Base-by-base conservation (phyloP, 306 rosid species). In the Vicia faba region DNA sequence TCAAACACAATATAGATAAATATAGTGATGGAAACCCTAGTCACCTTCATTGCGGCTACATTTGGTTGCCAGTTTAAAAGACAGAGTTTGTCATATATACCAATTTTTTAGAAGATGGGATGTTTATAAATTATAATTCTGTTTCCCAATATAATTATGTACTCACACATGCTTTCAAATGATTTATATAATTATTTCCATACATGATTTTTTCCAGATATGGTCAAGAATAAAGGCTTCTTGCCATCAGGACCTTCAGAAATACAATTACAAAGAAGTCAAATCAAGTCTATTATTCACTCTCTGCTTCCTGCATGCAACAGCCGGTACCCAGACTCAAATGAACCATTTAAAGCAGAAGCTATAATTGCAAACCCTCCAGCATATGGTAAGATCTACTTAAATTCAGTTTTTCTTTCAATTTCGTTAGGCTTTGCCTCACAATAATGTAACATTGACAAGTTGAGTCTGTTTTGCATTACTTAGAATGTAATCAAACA, bases 321-420 rank as follows among this genome's bases (percentile, higher is more conserved):
- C 74, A 79, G 82, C 15, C 73, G 63, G 29, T 95, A 93, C 75
- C 97, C 88, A 12, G 88, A 82, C 12, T 75, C 88, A 59, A 71
- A 77, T 7, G 46, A 81, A 78, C 78, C 73, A n/a, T 93, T 93
- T 79, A 67, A 58, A 55, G 96, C 85, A 16, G 89, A 89, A 18
- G 97, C 98, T 1, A 88, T 93, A 80, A 89, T 93, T 79, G 91
- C 98, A 75, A 93, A 93, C 54, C 97, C 98, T 44, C 98, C 98
- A 28, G 89, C 96, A 73, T 88, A 93, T 80, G 98, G 98, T 89
- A 80, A 86, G 93, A 46, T 64, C 51, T 28, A 63, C 14, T 29
- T 60, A 51, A 55, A 11, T 71, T 72, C 54, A 54, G 39, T 25
- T 64, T 62, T 64, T 57, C 15, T 25, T 69, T 56, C 16, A 31